A percentile compares a stretch with the other conserved stretches of the same genome.
These are phyloP conservation scores for Cymbomonas tetramitiformis DNA, from an alignment of 139 green algal genomes.

Conservation along the genomic window DNA sequence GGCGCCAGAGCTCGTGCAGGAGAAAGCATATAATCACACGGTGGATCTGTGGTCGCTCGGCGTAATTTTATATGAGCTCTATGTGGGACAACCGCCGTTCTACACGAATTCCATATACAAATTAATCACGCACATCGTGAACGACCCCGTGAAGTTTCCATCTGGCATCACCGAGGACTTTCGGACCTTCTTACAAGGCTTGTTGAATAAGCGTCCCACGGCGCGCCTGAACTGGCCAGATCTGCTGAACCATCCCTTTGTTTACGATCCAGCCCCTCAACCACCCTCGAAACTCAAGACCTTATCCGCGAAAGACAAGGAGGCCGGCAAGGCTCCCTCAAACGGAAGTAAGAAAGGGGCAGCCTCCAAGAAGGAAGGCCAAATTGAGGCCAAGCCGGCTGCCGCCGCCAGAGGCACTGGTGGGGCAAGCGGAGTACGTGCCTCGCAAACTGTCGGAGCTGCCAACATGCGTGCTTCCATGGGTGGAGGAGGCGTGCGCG, in stretches of 20 bases:
- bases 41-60: constrained; percentile 94
- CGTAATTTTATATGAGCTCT: constrained; percentile 97
- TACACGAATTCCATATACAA: constrained; percentile 96
- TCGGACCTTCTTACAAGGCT: constrained; percentile 77
- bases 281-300: too few relatives aligned
- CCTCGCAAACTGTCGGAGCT: too few relatives aligned
- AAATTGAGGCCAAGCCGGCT: too few relatives aligned
- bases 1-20: constrained; percentile 92
- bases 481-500: too few relatives aligned
- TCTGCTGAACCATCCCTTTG: constrained; percentile 84
- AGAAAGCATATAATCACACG: constrained; percentile 75
- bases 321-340: not conserved
- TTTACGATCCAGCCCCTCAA: too few relatives aligned
- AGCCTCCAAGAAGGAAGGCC: too few relatives aligned
- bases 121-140: constrained; percentile 84
- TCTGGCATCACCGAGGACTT: constrained; percentile 71
- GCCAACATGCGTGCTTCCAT: too few relatives aligned
- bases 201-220: constrained; percentile 79
- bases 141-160: constrained; percentile 77
- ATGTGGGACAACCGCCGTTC: constrained; percentile 86
- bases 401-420: too few relatives aligned
- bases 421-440: too few relatives aligned
- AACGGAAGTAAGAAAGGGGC: too few relatives aligned
- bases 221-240: constrained; percentile 76
- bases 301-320: not conserved